These are phyloP conservation scores for Nothophytophthora sp. DNA, from an alignment of 352 stramenopile species.

Conservation along the genomic window DNA sequence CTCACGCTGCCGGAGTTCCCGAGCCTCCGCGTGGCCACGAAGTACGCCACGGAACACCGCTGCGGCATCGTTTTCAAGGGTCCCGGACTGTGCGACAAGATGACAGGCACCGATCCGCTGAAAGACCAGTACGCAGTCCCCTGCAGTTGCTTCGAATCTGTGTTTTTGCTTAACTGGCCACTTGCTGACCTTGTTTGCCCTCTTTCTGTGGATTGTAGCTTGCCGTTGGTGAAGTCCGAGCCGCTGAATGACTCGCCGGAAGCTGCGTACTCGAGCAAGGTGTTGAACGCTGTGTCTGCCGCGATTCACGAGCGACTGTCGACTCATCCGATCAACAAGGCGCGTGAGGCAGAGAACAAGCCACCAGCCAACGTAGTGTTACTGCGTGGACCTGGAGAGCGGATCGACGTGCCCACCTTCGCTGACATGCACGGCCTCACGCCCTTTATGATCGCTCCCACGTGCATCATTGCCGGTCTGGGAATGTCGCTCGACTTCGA, in stretches of 20 bases:
- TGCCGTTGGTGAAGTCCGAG: conserved; percentile 61
- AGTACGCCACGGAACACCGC: conserved; percentile 89
- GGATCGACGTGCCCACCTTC: conserved; percentile 85
- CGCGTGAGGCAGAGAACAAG: conserved; percentile 45
- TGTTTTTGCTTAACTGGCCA: conserved; percentile 1
- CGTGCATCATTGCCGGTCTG: conserved; percentile 87
- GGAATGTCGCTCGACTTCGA: conserved; percentile 88
- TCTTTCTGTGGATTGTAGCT: conserved; percentile 30
- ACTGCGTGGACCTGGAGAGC: conserved; percentile 78
- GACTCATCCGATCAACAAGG: conserved; percentile 77
- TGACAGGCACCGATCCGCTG: conserved; percentile 85
- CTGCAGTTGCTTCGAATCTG: not conserved
- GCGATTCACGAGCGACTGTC: conserved; percentile 66
- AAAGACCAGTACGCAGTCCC: conserved; percentile 75
- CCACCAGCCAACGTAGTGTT: conserved; percentile 87
- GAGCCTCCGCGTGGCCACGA: conserved; percentile 67
- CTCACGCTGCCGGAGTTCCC: conserved; percentile 64
- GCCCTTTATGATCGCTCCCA: conserved; percentile 89
- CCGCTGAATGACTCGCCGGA: conserved; percentile 65
- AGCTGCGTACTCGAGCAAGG: conserved; percentile 76
- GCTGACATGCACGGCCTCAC: conserved; percentile 79
- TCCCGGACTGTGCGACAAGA: conserved; percentile 78
- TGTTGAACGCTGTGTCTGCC: conserved; percentile 77
- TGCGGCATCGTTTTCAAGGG: conserved; percentile 89
- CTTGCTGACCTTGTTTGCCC: no score